A percentile compares a stretch with the other conserved stretches of the same genome.
These are phyloP conservation scores for Backusella sp. DNA, from an alignment of 192 early-diverging fungal genomes.

Conservation along the genomic window DNA sequence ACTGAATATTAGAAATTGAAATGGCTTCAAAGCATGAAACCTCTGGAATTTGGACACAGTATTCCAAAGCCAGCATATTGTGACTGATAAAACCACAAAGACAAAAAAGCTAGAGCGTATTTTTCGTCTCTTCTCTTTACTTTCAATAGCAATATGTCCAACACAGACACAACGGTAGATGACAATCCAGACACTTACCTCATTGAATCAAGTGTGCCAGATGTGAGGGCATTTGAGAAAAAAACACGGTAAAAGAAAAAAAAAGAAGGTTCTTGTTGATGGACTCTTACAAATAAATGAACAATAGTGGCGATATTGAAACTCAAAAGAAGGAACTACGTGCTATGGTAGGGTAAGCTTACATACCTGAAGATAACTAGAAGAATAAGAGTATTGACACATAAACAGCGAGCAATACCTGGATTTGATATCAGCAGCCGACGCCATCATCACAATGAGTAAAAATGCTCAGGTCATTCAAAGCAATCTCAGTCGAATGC, in stretches of 20 bases:
- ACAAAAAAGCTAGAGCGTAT: background rate
- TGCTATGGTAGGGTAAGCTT: conserved; percentile 79
- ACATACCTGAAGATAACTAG: background rate
- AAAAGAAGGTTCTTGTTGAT: background rate
- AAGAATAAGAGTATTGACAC: background rate
- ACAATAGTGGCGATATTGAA: conserved; percentile 67
- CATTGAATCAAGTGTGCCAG: conserved; percentile 44
- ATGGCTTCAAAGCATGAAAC: too few species aligned
- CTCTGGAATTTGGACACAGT: background rate
- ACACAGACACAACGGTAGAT: background rate
- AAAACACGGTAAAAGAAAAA: conserved; percentile 43
- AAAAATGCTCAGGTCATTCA: conserved; percentile 52
- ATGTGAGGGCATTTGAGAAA: conserved; percentile 42
- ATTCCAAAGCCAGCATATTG: background rate
- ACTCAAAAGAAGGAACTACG: conserved; percentile 79
- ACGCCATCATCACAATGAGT: conserved; percentile 75
- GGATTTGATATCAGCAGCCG: conserved; percentile 84
- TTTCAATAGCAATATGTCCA: background rate
- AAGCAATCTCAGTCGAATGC: conserved; percentile 56
- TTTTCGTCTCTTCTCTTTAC: background rate
- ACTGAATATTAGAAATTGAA: too few species aligned
- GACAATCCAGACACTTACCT: conserved; percentile 43
- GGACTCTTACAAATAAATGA: background rate
- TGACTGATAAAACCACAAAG: background rate
- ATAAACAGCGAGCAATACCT: conserved; percentile 72